A percentile compares a stretch with the other conserved stretches of the same genome.
phyloP scores from a whole-genome alignment of 345 rosid genomes.

The Hibiscus syriacus region DNA sequence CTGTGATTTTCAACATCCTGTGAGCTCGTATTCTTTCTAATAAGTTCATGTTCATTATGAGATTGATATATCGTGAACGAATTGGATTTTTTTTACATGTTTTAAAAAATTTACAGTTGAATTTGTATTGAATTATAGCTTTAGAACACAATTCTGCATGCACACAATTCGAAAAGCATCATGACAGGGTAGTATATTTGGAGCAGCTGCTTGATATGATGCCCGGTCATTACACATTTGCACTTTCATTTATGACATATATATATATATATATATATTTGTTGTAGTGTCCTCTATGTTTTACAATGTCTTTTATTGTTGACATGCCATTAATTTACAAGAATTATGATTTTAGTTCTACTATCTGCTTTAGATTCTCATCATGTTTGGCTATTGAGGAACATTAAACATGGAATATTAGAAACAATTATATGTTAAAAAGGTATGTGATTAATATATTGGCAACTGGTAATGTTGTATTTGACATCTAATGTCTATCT shows the following conservation, averaged over 20 bases:
- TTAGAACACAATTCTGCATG: not conserved
- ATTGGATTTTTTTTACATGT: too few species aligned
- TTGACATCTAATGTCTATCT: not conserved
- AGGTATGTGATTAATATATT: not conserved
- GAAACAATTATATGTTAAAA: constrained; percentile 1
- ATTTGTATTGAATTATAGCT: not conserved
- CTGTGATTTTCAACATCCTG: constrained; percentile 61
- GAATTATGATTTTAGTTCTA: not conserved
- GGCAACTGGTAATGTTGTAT: not conserved
- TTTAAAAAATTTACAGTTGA: not conserved
- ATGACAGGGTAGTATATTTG: not conserved
- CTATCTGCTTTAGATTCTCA: not conserved
- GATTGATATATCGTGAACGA: too few species aligned
- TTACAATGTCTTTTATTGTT: not conserved
- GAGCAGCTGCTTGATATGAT: not conserved
- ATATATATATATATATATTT: not conserved
- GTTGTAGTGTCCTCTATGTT: not conserved
- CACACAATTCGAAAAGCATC: not conserved
- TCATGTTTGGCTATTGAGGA: not conserved
- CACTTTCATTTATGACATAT: not conserved
- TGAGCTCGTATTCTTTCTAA: constrained; percentile 22
- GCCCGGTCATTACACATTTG: not conserved
- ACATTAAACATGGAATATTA: too few species aligned
- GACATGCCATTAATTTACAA: not conserved
- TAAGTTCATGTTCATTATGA: not conserved